A percentile compares a stretch with the other conserved stretches of the same genome.
Evolutionary conservation across 2,329 filamentous ascomycete species (phyloP).

Genomic region (Diplodia mutila): DNA sequence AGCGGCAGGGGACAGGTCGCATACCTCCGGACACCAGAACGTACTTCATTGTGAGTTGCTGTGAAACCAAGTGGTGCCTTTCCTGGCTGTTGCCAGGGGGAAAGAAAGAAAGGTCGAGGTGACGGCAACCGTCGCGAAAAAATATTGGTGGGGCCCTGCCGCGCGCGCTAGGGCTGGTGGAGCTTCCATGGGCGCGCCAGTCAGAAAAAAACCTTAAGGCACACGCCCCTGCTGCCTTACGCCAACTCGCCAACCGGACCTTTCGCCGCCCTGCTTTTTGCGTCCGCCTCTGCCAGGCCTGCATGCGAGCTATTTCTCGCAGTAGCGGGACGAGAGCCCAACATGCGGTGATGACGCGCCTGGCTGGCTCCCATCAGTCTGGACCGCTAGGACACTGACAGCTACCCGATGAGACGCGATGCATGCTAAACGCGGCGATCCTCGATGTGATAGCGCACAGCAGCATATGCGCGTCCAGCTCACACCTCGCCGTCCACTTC

Average conservation of each 20-base stretch:
- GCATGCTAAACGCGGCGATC: conserved; percentile 10
- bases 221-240: too few species aligned
- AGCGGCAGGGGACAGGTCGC: conserved; percentile 32
- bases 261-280: neutral
- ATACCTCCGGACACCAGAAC: conserved; percentile 78
- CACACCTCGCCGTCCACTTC: conserved; percentile 5
- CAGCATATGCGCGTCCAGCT: conserved; percentile 13
- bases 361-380: neutral
- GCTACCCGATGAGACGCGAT: conserved; percentile 11
- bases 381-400: conserved; percentile 12
- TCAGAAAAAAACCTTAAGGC: conserved; percentile 9
- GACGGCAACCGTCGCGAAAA: conserved; percentile 35
- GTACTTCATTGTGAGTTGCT: conserved; percentile 70
- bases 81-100: conserved; percentile 47
- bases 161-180: too few species aligned
- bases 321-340: conserved; percentile 1
- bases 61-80: conserved; percentile 42
- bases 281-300: neutral
- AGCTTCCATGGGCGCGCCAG: conserved; percentile 14
- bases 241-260: neutral
- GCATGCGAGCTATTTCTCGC: too few species aligned
- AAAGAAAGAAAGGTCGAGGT: conserved; percentile 41
- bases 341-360: conserved; percentile 7
- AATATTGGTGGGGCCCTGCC: conserved; percentile 30
- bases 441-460: conserved; percentile 17